These are phyloP conservation scores for Annulohypoxylon moriforme DNA, from an alignment of 495 filamentous ascomycete species.

Conservation along the genomic window DNA sequence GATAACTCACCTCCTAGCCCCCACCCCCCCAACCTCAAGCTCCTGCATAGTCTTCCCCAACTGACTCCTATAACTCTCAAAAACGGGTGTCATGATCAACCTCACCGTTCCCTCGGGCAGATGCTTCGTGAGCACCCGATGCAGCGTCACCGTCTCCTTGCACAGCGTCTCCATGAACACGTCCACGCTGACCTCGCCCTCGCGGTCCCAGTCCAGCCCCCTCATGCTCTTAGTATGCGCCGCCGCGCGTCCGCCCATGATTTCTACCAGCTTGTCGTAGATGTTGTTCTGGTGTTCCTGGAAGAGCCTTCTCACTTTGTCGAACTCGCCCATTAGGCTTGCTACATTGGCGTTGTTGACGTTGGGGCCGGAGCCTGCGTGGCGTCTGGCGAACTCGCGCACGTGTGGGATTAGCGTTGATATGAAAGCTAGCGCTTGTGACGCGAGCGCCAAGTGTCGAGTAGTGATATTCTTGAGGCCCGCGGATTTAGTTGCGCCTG, in stretches of 20 bases:
- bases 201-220: slow-evolving; percentile 76
- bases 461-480: slow-evolving; percentile 97
- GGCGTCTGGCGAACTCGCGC: slow-evolving; percentile 87
- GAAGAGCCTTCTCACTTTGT: slow-evolving; percentile 87
- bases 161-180: slow-evolving; percentile 91
- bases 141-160: slow-evolving; percentile 88
- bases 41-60: slow-evolving; percentile 80
- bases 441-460: slow-evolving; percentile 92
- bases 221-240: slow-evolving; percentile 80
- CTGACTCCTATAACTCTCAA: slow-evolving; percentile 85
- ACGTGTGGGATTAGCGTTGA: slow-evolving; percentile 89
- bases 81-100: slow-evolving; percentile 92
- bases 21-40: slow-evolving; percentile 71
- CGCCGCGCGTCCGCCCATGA: slow-evolving; percentile 85
- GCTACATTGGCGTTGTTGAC: slow-evolving; percentile 60
- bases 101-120: slow-evolving; percentile 79
- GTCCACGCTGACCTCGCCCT: slow-evolving; percentile 58
- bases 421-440: slow-evolving; percentile 89
- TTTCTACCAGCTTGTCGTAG: slow-evolving; percentile 94
- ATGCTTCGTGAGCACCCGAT: slow-evolving; percentile 88
- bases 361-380: slow-evolving; percentile 68
- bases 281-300: slow-evolving; percentile 95
- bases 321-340: slow-evolving; percentile 83
- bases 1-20: slow-evolving; percentile 74
- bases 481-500: slow-evolving; percentile 89